Evolutionary conservation across 2,329 filamentous ascomycete genomes (phyloP), one percentile per base, ranked within the genome.

Genomic region (Clonostachys solani): DNA sequence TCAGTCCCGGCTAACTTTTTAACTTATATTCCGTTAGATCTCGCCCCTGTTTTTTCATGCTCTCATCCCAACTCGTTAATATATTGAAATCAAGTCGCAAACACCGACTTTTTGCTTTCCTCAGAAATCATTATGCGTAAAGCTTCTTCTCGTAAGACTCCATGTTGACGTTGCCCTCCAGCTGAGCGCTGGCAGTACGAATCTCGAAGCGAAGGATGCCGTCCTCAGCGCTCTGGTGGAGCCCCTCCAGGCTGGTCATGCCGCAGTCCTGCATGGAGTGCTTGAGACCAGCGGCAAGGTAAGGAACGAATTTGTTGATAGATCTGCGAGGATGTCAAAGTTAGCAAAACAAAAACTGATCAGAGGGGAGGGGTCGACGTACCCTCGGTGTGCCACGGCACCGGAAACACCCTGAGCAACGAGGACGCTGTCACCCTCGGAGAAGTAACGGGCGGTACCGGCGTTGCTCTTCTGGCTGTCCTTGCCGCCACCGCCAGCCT

Each of bases 101-200:
- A 40, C 12, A n/a, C 7, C 15, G n/a, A 40, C 56, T 58, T 52
- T 29, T 29, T 29, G 23, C 23, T 29, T 29, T 10, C 23, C 23
- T 29, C 23, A 29, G 23, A 29, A 29, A 45, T 43, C 48, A 49
- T 69, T 83, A 96, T 60, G 91, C 90, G 73, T 95, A 99, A 57
- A 99, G 87, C 82, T 97, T 99, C 87, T 99, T 99, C 79, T 97
- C 94, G 67, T 95, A 97, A 66, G 89, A 92, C 77, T 97, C 91
- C 80, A 99, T 91, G 74, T 97, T 95, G 52, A 99, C 92, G 65
- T 92, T 94, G 54, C 94, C 94, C 78, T 99, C 94, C 50, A 95
- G 80, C 80, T 96, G 91, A 44, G 94, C 94, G 69, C 91, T 96
- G 50, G 91, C 87, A 51, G 91, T 97, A 60, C 94, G 81, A 62